Evolutionary conservation across 2,329 filamentous ascomycete species (phyloP), one percentile per base, ranked within the genome.

Genomic region (Cercospora canescens): DNA sequence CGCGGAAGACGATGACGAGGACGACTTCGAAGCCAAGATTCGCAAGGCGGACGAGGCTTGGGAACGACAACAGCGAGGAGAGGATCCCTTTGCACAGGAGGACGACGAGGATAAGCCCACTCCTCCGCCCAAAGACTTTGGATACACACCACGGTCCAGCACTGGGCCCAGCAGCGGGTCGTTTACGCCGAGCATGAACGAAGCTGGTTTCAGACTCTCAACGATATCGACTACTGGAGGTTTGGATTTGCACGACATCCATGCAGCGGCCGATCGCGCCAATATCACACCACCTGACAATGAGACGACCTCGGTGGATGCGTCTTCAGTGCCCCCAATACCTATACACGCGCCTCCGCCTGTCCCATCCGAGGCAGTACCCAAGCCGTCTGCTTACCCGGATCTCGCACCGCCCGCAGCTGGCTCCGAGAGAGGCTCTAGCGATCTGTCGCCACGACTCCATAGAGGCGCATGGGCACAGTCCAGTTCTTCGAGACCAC

Each of bases 321-420:
- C 70, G 8, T 67, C 64, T 26, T 32, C 74, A 74, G 67, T 76
- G 41, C 80, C 81, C 32, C 79, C 80, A 6, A 69, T 77, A 9
- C 81, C 83, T n/a, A 76, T 76, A 35, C 75, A 83, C 62, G 79
- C 81, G 52, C 82, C 82, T 37, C 82, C 82, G 5, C 82, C 81
- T 6, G 81, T 82, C 26, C 76, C 78, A 8, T 63, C 70, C 6
- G 62, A 67, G 14, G 39, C 52, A 26, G 48, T 54, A 5, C 64
- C 60, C 14, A 39, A 61, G 30, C 70, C 71, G 37, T 71, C 71
- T 58, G 69, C 65, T 24, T 67, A 74, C 11, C 60, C 73, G 32
- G 74, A 76, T 56, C n/a, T 72, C 60, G 41, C 69, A 59, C 35
- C 60, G 62, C 48, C 69, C 26, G 67, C 67, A n/a, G 55, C 70